Base-by-base conservation (phyloP, 305 asterid species). In the Fraxinus angustifolia region DNA sequence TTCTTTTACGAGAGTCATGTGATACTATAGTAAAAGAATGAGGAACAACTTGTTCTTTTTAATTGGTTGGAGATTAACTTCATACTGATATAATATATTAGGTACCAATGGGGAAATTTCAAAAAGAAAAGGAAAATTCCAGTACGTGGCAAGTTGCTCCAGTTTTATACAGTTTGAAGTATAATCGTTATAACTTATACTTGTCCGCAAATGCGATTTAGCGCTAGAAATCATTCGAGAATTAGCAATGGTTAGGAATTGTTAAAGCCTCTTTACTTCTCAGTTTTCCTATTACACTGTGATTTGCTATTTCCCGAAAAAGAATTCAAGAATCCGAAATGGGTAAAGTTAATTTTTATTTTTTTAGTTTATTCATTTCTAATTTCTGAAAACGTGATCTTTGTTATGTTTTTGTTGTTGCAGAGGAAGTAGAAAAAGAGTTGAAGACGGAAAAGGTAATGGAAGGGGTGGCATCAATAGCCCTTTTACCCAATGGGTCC, bases 391-490 rank as follows among this genome's bases (percentile, higher is more conserved):
- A 26, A 1, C 12, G 8, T 67, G 38, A 26, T 30, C 8, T 12
- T 67, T 62, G 71, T 19, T 62, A 62, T 23, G 71, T 23, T 62
- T n/a, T 68, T 38, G 45, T 82, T 70, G 86, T 70, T 77, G 87
- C 89, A 84, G 91, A 67, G 60, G 88, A 75, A 65, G 88, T 67
- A 80, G 90, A 85, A 77, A 79, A 42, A 17, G 84, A 71, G 35
- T 82, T 31, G 75, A 79, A 45, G 2, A 58, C 48, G 8, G 85
- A 40, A 38, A 87, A 82, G 82, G 84, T 82, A 40, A 92, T 91
- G 98, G 94, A 93, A 86, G 99, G 99, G 38, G 88, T 96, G 56
- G 98, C 98, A 40, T 96, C 99, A 65, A 84, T 94, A 80, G 99
- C 98, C 82, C 91, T 96, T 81, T 83, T 93, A 82, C 93, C 98